A percentile compares a stretch with the other conserved stretches of the same genome.
phyloP scores from a whole-genome alignment of 768 basidiomycete species.

The Gelatoporia subvermispora region DNA sequence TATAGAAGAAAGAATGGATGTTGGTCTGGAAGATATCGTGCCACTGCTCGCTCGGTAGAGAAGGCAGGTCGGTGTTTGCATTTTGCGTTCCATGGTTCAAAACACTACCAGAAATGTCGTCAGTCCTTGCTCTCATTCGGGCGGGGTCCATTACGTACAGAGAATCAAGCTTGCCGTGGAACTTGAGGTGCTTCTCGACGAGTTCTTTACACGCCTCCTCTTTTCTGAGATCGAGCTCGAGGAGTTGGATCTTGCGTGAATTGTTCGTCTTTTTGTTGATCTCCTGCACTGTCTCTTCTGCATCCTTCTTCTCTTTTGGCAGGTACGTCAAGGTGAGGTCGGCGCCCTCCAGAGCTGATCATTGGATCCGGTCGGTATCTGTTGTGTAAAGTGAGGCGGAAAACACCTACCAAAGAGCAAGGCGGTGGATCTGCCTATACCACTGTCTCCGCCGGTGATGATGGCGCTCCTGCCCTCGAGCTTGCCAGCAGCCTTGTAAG shows the following conservation, averaged over 20 bases:
- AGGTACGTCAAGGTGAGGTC: slow-evolving; percentile 27
- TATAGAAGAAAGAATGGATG: slow-evolving; percentile 43
- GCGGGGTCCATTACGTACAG: slow-evolving; percentile 26
- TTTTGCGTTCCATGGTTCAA: slow-evolving; percentile 43
- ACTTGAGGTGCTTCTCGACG: slow-evolving; percentile 33
- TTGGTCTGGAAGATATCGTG: slow-evolving; percentile 34
- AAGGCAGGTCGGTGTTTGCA: slow-evolving; percentile 30
- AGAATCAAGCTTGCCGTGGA: slow-evolving; percentile 33
- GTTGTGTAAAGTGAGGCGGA: neutral
- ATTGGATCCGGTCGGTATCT: neutral
- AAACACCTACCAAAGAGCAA: slow-evolving; percentile 33
- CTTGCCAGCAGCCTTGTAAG: slow-evolving; percentile 42
- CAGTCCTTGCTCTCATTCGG: neutral
- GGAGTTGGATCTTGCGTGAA: slow-evolving; percentile 30
- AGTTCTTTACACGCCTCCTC: slow-evolving; percentile 35
- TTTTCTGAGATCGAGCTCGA: slow-evolving; percentile 33
- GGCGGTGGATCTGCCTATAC: slow-evolving; percentile 41
- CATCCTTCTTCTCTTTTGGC: slow-evolving; percentile 36
- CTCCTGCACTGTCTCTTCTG: slow-evolving; percentile 29
- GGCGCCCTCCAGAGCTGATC: slow-evolving; percentile 31
- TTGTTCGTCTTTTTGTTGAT: slow-evolving; percentile 36
- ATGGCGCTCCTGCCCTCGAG: slow-evolving; percentile 43
- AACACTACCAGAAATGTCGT: slow-evolving; percentile 21
- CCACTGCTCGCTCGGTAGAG: slow-evolving; percentile 39
- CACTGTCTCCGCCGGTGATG: slow-evolving; percentile 48